A percentile compares a stretch with the other conserved stretches of the same genome.
Evolutionary conservation across 2,329 filamentous ascomycete species (phyloP).

Genomic region (Leptographium wingfieldii): DNA sequence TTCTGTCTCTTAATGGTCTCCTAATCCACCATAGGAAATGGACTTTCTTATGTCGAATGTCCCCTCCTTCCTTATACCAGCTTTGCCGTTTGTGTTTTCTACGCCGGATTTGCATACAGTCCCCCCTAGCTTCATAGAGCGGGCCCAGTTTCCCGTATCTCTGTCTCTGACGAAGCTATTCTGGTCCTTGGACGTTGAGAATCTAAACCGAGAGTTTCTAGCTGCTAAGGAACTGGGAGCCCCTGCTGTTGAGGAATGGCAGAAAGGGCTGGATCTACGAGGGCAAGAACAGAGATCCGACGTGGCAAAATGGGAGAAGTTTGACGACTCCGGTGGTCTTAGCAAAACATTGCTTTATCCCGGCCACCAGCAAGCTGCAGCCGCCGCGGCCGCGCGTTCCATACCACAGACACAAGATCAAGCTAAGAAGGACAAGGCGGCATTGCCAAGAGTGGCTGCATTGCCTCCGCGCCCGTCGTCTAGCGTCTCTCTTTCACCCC

Average conservation of each 20-base stretch:
- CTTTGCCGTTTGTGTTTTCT: constrained; percentile 56
- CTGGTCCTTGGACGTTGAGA: constrained; percentile 47
- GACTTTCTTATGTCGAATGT: constrained; percentile 49
- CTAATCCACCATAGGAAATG: constrained; percentile 44
- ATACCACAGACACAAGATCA: background rate
- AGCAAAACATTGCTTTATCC: constrained; percentile 18
- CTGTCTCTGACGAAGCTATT: constrained; percentile 53
- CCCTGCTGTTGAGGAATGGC: constrained; percentile 63
- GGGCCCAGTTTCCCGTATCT: constrained; percentile 30
- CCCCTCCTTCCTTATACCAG: constrained; percentile 49
- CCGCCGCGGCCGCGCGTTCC: background rate
- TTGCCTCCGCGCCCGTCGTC: background rate
- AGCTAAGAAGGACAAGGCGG: background rate
- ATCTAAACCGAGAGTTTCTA: constrained; percentile 49
- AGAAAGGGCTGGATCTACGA: constrained; percentile 56
- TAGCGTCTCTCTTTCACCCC: background rate
- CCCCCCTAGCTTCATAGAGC: constrained; percentile 40
- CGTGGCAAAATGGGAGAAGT: constrained; percentile 62
- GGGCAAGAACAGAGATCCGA: constrained; percentile 49
- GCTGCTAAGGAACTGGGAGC: constrained; percentile 53
- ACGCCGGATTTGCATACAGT: constrained; percentile 50
- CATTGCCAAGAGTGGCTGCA: background rate
- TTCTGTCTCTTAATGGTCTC: background rate
- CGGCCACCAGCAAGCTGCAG: constrained; percentile 7
- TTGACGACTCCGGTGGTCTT: constrained; percentile 39